These are phyloP conservation scores for Paramyrothecium sp. DNA, from an alignment of 2,329 filamentous ascomycete genomes.

Conservation along the genomic window DNA sequence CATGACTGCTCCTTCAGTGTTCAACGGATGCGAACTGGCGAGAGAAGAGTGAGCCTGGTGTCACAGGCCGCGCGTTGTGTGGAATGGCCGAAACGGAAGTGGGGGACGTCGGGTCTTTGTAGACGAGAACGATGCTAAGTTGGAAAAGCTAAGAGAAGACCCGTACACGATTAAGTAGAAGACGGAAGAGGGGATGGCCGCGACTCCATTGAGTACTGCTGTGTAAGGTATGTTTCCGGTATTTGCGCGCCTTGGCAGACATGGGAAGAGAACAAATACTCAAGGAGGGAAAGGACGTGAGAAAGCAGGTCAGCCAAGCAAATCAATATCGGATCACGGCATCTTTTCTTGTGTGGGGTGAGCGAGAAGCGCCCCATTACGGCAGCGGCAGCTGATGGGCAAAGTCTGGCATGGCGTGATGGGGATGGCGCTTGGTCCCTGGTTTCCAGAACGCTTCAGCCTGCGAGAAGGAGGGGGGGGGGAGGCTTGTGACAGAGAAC, in stretches of 20 bases:
- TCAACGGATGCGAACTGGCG: not conserved
- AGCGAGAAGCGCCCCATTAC: too few species aligned
- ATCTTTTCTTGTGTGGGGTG: not conserved
- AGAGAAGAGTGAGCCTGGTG: not conserved
- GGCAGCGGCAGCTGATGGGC: too few species aligned
- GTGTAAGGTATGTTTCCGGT: not conserved
- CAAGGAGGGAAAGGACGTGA: not conserved
- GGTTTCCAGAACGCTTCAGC: too few species aligned
- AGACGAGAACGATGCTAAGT: too few species aligned
- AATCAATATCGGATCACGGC: not conserved
- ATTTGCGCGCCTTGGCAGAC: not conserved
- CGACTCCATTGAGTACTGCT: not conserved
- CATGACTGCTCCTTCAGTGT: not conserved
- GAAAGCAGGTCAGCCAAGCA: not conserved
- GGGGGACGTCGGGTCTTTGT: too few species aligned
- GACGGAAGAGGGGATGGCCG: not conserved
- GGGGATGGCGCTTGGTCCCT: too few species aligned
- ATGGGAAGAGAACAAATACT: not conserved
- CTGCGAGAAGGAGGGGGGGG: too few species aligned
- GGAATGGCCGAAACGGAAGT: too few species aligned
- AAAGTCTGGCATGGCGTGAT: too few species aligned
- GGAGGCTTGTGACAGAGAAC: too few species aligned
- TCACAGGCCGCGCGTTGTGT: too few species aligned
- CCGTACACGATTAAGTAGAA: not conserved
- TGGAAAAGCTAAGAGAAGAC: too few species aligned